A percentile compares a stretch with the other conserved stretches of the same genome.
These are phyloP conservation scores for Globisporangium radiosum DNA, from an alignment of 352 stramenopile species.

Conservation along the genomic window DNA sequence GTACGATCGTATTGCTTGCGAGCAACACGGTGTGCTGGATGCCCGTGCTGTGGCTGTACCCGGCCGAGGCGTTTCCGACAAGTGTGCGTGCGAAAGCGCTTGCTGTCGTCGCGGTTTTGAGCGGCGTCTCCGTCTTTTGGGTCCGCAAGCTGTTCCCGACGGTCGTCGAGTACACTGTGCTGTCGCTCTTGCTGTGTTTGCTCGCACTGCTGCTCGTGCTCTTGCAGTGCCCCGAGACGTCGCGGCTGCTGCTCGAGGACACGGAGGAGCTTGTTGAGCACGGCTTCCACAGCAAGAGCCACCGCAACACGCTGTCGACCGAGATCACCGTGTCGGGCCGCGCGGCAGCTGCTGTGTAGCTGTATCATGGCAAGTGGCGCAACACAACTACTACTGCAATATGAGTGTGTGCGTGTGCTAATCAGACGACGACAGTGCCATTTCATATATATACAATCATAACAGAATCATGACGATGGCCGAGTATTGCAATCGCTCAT, in stretches of 20 bases:
- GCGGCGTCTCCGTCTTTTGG: conserved; percentile 13
- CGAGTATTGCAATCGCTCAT: too few relatives aligned
- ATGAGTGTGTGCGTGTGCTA: too few relatives aligned
- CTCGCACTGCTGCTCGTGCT: conserved; percentile 37
- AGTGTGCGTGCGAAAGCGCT: conserved; percentile 41
- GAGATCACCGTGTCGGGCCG: not conserved
- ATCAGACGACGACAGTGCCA: too few relatives aligned
- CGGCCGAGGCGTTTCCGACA: conserved; percentile 45
- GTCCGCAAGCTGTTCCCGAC: conserved; percentile 11
- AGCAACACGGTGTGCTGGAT: conserved; percentile 42
- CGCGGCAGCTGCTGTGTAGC: not conserved
- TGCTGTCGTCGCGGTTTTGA: conserved; percentile 29
- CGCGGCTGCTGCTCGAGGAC: conserved; percentile 42
- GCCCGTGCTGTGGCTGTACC: conserved; percentile 47
- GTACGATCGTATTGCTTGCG: conserved; percentile 29
- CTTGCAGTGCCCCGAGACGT: conserved; percentile 46
- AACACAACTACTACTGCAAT: not conserved
- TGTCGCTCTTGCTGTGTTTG: conserved; percentile 1
- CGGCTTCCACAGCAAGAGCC: conserved; percentile 23
- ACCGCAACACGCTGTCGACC: conserved; percentile 6
- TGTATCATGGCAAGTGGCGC: not conserved
- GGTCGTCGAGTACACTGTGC: conserved; percentile 2
- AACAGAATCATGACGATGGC: too few relatives aligned
- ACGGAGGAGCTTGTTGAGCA: conserved; percentile 45
- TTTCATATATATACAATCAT: too few relatives aligned